Base-by-base conservation (phyloP, 2,329 filamentous ascomycete species). In the Fusarium sp. region DNA sequence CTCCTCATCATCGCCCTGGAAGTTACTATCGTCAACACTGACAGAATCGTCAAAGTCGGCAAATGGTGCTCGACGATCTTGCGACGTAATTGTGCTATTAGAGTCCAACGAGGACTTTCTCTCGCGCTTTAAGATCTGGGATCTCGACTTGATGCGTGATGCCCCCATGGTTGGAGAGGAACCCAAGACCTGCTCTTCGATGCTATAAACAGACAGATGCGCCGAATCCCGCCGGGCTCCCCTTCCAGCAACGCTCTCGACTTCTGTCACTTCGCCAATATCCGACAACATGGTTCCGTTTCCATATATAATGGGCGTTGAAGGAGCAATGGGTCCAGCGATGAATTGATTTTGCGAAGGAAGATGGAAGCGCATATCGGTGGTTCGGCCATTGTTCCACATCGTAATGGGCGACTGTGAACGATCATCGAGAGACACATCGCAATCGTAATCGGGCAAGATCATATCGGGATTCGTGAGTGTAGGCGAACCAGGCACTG, bases 401-500 rank as follows among this genome's bases (percentile, higher is more conserved):
- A 84, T 81, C 69, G 79, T 80, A n/a, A 87, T 74, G 31, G 84
- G 81, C 74, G 86, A 83, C 63, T 85, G 84, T 60, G 86, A 81
- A 75, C 81, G 80, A 74, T 83, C 76, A 78, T 87, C 81, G 76
- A 85, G 82, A 77, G 85, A 83, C 76, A 86, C 80, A 78, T 87
- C 77, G 78, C 85, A 86, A 69, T 89, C 88, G 75, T 91, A 90
- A 77, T 92, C 90, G 64, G 95, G 95, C 53, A 98, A 83, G 74
- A 98, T 97, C 93, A 97, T 95, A 78, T 97, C 95, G 53, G 94
- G 94, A 79, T 97, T 97, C 58, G 94, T 97, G 75, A 98, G 84
- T 4, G 95, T 97, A 46, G 95, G 95, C 63, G 93, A 97, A 14
- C 89, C 89, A 68, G 92, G 90, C 60, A 85, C 80, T 44, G 84